Percentiles rank a stretch among this genome's conserved stretches.
These are phyloP conservation scores for Ampelomyces quisqualis DNA, from an alignment of 2,329 filamentous ascomycete genomes.

Conservation along the genomic window DNA sequence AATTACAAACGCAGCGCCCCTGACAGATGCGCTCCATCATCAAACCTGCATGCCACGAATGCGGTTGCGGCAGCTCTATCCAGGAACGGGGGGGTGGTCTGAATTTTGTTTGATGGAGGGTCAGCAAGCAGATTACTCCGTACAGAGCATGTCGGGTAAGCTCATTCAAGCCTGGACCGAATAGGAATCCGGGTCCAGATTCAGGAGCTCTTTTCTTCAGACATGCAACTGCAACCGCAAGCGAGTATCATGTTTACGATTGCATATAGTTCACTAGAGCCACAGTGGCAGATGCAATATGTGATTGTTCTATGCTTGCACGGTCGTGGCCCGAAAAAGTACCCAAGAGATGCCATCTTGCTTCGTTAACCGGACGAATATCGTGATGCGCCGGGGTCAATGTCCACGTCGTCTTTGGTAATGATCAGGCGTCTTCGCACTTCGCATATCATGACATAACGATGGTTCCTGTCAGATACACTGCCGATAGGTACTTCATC, in stretches of 20 bases:
- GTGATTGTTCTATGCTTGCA: neutral
- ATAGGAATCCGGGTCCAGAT: conserved; percentile 1
- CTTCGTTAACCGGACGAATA: neutral
- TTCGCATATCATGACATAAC: too few species aligned
- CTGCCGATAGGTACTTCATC: too few species aligned
- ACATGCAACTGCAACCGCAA: neutral
- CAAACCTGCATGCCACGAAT: too few species aligned
- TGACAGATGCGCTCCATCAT: too few species aligned
- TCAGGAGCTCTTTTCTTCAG: conserved; percentile 1
- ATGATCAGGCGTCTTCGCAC: too few species aligned
- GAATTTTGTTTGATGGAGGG: conserved; percentile 4
- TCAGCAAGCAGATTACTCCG: conserved; percentile 4
- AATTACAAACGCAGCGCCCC: too few species aligned
- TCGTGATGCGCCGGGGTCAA: neutral
- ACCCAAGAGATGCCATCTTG: neutral
- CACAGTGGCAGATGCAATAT: neutral
- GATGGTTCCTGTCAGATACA: too few species aligned
- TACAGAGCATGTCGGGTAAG: conserved; percentile 1
- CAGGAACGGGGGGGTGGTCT: too few species aligned
- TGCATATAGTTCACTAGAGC: neutral
- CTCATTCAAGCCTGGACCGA: neutral
- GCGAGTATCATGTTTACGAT: conserved; percentile 3
- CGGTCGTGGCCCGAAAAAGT: conserved; percentile 2
- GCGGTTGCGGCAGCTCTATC: too few species aligned
- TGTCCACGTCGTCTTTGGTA: neutral